phyloP scores from a whole-genome alignment of 805 yeast species.

The Wickerhamiella shivajii region DNA sequence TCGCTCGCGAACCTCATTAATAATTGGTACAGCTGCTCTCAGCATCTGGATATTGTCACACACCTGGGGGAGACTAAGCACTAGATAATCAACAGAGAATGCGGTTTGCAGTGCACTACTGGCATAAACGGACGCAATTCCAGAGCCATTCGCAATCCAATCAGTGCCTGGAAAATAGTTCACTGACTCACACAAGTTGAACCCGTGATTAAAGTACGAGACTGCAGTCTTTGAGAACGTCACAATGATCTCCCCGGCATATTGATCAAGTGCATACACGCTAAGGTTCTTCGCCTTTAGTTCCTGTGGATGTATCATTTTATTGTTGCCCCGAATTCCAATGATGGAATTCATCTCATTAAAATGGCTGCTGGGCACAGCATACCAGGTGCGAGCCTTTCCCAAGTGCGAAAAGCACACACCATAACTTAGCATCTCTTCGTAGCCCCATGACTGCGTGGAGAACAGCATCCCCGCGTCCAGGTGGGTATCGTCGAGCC shows the following conservation, averaged over 20 bases:
- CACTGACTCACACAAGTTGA: conserved; percentile 6
- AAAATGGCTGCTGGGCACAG: conserved; percentile 51
- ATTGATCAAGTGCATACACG: conserved; percentile 43
- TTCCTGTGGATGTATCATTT: conserved; percentile 42
- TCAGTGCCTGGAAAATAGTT: conserved; percentile 1
- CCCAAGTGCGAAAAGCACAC: conserved; percentile 79
- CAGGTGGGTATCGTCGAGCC: no score
- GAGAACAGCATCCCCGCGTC: conserved; percentile 71
- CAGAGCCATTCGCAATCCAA: no score
- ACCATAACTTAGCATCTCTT: conserved; percentile 70
- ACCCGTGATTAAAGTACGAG: conserved; percentile 9
- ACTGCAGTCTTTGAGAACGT: conserved; percentile 32
- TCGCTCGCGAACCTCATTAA: no score
- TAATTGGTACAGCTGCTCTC: no score
- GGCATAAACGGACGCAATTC: no score
- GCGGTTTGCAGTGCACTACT: no score
- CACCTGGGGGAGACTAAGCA: no score
- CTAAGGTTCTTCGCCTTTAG: conserved; percentile 31
- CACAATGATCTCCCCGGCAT: conserved; percentile 67
- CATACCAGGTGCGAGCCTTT: conserved; percentile 73
- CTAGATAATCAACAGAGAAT: no score
- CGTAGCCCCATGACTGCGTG: conserved; percentile 84
- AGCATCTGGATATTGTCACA: no score
- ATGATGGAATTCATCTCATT: conserved; percentile 43
- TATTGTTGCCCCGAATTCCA: conserved; percentile 39